These are phyloP conservation scores for Mikania micrantha DNA, from an alignment of 129 eudicot genomes.

Conservation along the genomic window DNA sequence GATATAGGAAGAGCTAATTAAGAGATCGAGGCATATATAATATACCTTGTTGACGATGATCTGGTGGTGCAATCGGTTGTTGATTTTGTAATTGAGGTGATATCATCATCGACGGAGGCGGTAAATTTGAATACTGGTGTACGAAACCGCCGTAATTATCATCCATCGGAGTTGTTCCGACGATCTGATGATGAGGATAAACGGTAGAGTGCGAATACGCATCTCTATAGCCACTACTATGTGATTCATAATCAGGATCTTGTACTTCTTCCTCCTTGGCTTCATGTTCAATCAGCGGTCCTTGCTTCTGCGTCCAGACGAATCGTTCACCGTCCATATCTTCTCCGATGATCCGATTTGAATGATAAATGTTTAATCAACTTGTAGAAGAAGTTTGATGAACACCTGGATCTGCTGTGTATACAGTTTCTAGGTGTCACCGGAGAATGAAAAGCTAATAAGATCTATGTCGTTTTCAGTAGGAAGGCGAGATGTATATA, in stretches of 20 bases:
- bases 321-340: slow-evolving; percentile 20
- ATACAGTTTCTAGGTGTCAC: neutral
- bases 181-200: slow-evolving; percentile 22
- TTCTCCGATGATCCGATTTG: neutral
- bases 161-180: slow-evolving; percentile 12
- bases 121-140: neutral
- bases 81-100: slow-evolving; percentile 22
- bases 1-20: no score
- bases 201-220: slow-evolving; percentile 5
- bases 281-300: no score
- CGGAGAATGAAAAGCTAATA: neutral
- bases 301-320: no score
- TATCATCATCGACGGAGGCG: slow-evolving; percentile 26
- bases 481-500: neutral
- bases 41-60: slow-evolving; percentile 28
- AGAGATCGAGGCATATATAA: no score
- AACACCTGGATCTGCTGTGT: slow-evolving; percentile 1
- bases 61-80: slow-evolving; percentile 15
- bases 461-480: neutral
- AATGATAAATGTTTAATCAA: neutral
- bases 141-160: slow-evolving; percentile 9
- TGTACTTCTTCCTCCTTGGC: neutral
- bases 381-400: slow-evolving; percentile 9
- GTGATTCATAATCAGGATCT: slow-evolving; percentile 9
- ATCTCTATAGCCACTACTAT: slow-evolving; percentile 7